Evolutionary conservation across 768 basidiomycete species (phyloP), one percentile per base, ranked within the genome.

Genomic region (Boletus fagicola): DNA sequence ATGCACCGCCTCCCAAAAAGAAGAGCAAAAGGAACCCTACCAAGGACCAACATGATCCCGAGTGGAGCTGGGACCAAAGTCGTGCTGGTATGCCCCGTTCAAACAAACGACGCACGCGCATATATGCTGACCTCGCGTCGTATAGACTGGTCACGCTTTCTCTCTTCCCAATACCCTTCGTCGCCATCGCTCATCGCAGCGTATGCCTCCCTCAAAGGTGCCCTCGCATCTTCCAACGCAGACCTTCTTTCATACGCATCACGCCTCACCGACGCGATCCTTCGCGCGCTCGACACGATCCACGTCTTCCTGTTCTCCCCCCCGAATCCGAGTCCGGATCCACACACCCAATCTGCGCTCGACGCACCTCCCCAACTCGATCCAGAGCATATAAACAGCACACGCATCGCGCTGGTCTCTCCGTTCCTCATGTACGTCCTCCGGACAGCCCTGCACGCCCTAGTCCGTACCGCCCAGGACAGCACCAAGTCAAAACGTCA

Each of bases 371-470:
- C 13, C 12, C 59, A 40, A 24, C 45, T 26, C 36, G 22, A 53
- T 22, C 49, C 59, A 22, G 62, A 52, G 44, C 51, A 67, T 26
- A 51, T 62, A 40, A 60, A 65, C 31, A 60, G 59, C 24, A 9
- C 58, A 2, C 58, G 65, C 26, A 62, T 71, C 4, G 60, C 63
- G 2, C 36, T 69, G 58, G 49, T 45, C 12, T 65, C 65, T 8
- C 69, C 69, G 8, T 61, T 71, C 35, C 60, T 71, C 31, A 52
- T 49, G 46, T 67, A 63, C 28, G 26, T 63, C 58, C 60, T 72
- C 35, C 65, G 53, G 8, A 58, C 57, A 6, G 62, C 57, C 13
- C 24, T 73, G n/a, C 70, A 59, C 10, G 13, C 57, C 5, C 38
- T 72, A 3, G 33, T 65, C 30, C 39, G 40, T 16, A 53, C 46